Evolutionary conservation across 345 rosid species (phyloP).

Genomic region (Hypericum perforatum): DNA sequence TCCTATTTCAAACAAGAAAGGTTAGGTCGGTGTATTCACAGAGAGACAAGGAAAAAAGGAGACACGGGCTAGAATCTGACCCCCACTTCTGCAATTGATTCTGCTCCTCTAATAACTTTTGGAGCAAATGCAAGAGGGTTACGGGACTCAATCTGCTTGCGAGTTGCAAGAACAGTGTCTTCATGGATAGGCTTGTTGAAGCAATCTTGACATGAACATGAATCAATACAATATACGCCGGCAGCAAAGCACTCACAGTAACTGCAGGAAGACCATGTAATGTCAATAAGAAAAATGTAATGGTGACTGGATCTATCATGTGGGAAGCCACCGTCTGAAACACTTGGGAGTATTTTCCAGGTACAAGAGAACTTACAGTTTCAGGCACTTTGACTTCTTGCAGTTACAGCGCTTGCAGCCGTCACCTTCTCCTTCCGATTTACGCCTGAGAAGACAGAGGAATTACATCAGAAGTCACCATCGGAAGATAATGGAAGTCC

Average conservation of each 20-base stretch:
- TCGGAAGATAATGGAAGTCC: not conserved
- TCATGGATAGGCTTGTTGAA: conserved; percentile 88
- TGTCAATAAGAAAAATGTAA: not conserved
- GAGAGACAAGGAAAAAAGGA: conserved; percentile 2
- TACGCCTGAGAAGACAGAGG: conserved; percentile 35
- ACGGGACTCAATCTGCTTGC: conserved; percentile 91
- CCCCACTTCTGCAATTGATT: conserved; percentile 47
- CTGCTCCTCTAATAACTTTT: conserved; percentile 67
- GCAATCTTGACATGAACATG: conserved; percentile 92
- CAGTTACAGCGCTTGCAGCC: conserved; percentile 94
- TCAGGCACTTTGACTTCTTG: conserved; percentile 89
- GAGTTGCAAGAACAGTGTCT: conserved; percentile 87
- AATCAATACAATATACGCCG: conserved; percentile 87
- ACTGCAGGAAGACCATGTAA: conserved; percentile 33
- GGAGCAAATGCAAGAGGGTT: conserved; percentile 99
- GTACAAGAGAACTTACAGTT: conserved; percentile 58
- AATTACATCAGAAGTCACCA: not conserved
- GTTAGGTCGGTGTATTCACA: conserved; percentile 8
- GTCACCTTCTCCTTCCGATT: conserved; percentile 61
- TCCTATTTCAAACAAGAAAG: conserved; percentile 34
- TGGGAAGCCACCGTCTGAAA: not conserved
- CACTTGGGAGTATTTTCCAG: not conserved
- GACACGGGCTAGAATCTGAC: conserved; percentile 22
- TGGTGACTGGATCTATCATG: not conserved
- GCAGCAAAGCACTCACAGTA: conserved; percentile 99